A percentile compares a stretch with the other conserved stretches of the same genome.
Evolutionary conservation across 805 yeast genomes (phyloP).

Genomic region (Jamesozyma rosinii): DNA sequence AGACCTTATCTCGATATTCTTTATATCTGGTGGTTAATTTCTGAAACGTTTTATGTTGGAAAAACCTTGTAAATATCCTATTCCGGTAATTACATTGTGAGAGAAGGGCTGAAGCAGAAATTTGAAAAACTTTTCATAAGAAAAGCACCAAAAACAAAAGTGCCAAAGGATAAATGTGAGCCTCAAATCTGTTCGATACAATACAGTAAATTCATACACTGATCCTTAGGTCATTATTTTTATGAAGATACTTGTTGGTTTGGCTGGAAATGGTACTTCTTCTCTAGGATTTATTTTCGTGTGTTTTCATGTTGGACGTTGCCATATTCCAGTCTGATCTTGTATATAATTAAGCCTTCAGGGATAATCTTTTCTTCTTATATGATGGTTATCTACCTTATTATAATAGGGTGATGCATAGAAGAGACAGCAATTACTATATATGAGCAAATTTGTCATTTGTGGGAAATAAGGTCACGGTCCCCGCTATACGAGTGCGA

Average conservation of each 20-base stretch:
- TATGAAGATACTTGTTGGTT: not conserved
- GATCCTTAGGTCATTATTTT: not conserved
- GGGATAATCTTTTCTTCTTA: not conserved
- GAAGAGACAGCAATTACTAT: no score
- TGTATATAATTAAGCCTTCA: not conserved
- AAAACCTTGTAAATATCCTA: not conserved
- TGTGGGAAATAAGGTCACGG: conserved; percentile 49
- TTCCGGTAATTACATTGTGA: conserved; percentile 1
- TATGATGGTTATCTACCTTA: not conserved
- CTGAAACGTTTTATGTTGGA: conserved; percentile 1
- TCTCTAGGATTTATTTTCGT: no score
- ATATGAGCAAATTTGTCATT: no score
- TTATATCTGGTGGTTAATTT: not conserved
- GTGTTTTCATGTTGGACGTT: no score
- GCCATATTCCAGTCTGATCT: no score
- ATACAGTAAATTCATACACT: not conserved
- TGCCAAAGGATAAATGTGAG: not conserved
- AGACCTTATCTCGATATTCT: not conserved
- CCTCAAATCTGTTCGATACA: not conserved
- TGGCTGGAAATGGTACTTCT: no score
- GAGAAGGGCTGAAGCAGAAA: not conserved
- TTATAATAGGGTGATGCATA: not conserved
- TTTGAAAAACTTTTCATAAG: not conserved
- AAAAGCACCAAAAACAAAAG: not conserved
- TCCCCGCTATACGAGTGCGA: conserved; percentile 53